These are phyloP conservation scores for Puccinia triticina DNA, from an alignment of 1,284 basidiomycete species.

Conservation along the genomic window DNA sequence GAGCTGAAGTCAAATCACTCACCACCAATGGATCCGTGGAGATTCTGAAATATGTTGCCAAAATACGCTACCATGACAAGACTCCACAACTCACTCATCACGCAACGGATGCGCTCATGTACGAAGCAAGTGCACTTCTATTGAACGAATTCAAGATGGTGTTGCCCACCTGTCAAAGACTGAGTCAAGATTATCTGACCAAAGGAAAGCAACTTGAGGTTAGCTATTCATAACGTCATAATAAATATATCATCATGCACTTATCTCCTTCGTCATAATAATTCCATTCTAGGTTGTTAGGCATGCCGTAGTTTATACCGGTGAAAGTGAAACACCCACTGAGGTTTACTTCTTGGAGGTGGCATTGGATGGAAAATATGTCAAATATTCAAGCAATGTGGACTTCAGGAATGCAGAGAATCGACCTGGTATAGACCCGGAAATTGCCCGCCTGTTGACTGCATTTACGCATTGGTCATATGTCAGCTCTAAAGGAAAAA, in stretches of 20 bases:
- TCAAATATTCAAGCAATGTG: conserved; percentile 3
- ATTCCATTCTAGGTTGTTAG: not conserved
- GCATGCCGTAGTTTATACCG: not conserved
- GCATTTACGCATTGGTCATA: conserved; percentile 9
- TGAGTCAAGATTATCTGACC: not conserved
- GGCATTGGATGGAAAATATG: not conserved
- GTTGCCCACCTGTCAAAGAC: not conserved
- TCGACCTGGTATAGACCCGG: not conserved
- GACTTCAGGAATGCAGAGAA: not conserved
- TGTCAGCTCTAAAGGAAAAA: not conserved
- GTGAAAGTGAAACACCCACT: not conserved
- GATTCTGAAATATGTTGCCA: not conserved
- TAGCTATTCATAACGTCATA: not conserved
- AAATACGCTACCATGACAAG: not conserved
- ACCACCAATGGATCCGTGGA: not conserved
- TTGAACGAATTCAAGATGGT: not conserved
- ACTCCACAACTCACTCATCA: not conserved
- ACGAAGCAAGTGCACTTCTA: not conserved
- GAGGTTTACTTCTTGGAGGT: conserved; percentile 4
- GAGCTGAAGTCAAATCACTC: not conserved
- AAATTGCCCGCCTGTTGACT: not conserved
- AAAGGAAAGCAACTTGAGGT: not conserved
- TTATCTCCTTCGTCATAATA: not conserved
- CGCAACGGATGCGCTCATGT: not conserved
- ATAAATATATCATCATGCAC: not conserved